phyloP scores from a whole-genome alignment of 2,329 filamentous ascomycete genomes.

The Phialophora expanda region DNA sequence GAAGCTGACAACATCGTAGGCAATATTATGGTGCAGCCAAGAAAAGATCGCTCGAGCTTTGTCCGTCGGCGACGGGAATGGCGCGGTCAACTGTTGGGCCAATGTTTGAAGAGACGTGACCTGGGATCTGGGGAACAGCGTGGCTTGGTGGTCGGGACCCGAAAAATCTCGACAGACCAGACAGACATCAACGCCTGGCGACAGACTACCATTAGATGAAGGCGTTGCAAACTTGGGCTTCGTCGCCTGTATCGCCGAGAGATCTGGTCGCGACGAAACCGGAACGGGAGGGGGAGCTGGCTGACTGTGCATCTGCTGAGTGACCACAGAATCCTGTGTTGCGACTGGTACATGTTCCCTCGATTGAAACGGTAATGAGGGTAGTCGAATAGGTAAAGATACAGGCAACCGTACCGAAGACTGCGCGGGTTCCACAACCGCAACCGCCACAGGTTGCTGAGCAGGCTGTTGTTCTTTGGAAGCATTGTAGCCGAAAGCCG shows the following conservation, averaged over 20 bases:
- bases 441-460: slow-evolving; percentile 33
- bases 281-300: slow-evolving; percentile 58
- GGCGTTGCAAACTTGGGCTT: slow-evolving; percentile 49
- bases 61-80: slow-evolving; percentile 82
- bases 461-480: slow-evolving; percentile 28
- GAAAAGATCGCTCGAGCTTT: slow-evolving; percentile 92
- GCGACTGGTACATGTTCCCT: slow-evolving; percentile 10
- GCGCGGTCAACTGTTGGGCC: slow-evolving; percentile 75
- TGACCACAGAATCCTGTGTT: slow-evolving; percentile 7
- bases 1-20: slow-evolving; percentile 80
- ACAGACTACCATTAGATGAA: slow-evolving; percentile 33
- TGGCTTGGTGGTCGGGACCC: slow-evolving; percentile 75
- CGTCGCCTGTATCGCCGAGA: slow-evolving; percentile 60
- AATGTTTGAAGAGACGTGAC: slow-evolving; percentile 78
- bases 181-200: slow-evolving; percentile 56
- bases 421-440: slow-evolving; percentile 22
- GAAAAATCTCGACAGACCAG: slow-evolving; percentile 88
- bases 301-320: slow-evolving; percentile 12
- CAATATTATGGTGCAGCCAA: slow-evolving; percentile 93
- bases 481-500: slow-evolving; percentile 51
- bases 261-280: slow-evolving; percentile 61
- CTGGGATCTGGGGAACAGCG: slow-evolving; percentile 73
- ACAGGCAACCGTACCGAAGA: slow-evolving; percentile 8
- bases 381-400: slow-evolving; percentile 7
- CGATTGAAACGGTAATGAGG: not conserved